Evolutionary conservation across 257 asterid species (phyloP).

Genomic region (Euphrasia confusa): DNA sequence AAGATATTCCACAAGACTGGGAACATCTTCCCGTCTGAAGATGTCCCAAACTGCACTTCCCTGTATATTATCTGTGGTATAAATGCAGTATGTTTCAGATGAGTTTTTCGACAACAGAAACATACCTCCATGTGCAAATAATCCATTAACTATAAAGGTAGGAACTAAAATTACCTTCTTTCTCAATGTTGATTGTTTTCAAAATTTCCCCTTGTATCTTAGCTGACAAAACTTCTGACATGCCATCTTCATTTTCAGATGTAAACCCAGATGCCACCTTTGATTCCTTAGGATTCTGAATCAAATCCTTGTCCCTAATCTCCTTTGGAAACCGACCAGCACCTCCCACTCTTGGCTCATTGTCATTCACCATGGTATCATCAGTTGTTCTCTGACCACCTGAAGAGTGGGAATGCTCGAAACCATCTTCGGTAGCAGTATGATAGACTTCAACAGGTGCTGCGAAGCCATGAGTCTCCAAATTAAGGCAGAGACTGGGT

Average conservation of each 20-base stretch:
- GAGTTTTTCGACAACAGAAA: conserved; percentile 9
- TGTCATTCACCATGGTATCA: conserved; percentile 15
- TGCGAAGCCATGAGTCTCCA: conserved; percentile 21
- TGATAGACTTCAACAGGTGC: conserved; percentile 20
- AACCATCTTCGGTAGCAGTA: conserved; percentile 20
- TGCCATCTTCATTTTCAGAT: conserved; percentile 7
- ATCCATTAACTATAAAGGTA: conserved; percentile 2
- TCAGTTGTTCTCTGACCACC: conserved; percentile 13
- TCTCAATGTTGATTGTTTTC: conserved; percentile 20
- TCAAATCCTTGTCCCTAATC: conserved; percentile 1
- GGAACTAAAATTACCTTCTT: conserved; percentile 21
- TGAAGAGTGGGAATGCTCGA: conserved; percentile 13
- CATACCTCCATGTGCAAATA: conserved; percentile 5
- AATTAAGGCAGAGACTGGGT: conserved; percentile 12
- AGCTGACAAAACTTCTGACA: conserved; percentile 12
- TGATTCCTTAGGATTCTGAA: conserved; percentile 7
- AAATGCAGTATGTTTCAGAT: conserved; percentile 11
- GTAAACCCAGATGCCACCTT: conserved; percentile 11
- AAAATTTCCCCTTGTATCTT: conserved; percentile 12
- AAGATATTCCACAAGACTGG: conserved; percentile 51
- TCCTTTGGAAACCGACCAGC: conserved; percentile 14
- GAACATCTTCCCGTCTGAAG: conserved; percentile 57
- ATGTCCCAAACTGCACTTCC: conserved; percentile 75
- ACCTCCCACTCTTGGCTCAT: conserved; percentile 9
- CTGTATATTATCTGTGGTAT: conserved; percentile 21